A percentile compares a stretch with the other conserved stretches of the same genome.
phyloP scores from a whole-genome alignment of 129 eudicot species.

The Lonicera japonica region DNA sequence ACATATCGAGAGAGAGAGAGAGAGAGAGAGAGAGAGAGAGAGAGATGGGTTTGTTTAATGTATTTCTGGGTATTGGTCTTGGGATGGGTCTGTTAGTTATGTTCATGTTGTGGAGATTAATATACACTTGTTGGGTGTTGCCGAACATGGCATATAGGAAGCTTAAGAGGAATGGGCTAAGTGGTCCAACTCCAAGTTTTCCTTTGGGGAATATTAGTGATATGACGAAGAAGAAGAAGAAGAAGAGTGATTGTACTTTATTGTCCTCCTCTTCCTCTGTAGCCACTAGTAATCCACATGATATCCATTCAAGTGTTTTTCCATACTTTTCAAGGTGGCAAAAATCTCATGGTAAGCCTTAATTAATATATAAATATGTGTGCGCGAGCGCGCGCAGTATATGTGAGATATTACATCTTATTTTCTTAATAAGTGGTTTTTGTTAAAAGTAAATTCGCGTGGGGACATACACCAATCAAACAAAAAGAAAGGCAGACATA shows the following conservation, averaged over 20 bases:
- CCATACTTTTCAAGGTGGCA: slow-evolving; percentile 88
- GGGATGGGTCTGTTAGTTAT: slow-evolving; percentile 29
- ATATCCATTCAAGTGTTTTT: slow-evolving; percentile 71
- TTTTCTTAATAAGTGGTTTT: too few relatives aligned
- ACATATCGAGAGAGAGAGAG: neutral
- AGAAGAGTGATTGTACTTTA: neutral
- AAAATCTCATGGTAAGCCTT: slow-evolving; percentile 47
- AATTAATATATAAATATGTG: too few relatives aligned
- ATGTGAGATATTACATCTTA: too few relatives aligned
- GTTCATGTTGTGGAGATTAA: slow-evolving; percentile 37
- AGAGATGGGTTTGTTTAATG: slow-evolving; percentile 36
- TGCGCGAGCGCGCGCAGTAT: neutral
- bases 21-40: neutral
- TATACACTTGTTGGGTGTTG: slow-evolving; percentile 53
- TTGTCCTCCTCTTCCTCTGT: slow-evolving; percentile 9
- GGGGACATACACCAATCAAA: too few relatives aligned
- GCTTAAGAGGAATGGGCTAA: slow-evolving; percentile 56
- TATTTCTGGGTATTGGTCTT: slow-evolving; percentile 18
- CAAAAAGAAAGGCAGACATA: too few relatives aligned
- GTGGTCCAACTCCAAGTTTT: slow-evolving; percentile 82
- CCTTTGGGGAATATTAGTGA: slow-evolving; percentile 72
- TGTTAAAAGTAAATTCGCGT: too few relatives aligned
- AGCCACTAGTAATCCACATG: slow-evolving; percentile 32
- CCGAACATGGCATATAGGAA: slow-evolving; percentile 50
- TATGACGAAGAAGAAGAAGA: slow-evolving; percentile 36